Base-by-base conservation (phyloP, 768 basidiomycete genomes). In the Lentinula edodes region DNA sequence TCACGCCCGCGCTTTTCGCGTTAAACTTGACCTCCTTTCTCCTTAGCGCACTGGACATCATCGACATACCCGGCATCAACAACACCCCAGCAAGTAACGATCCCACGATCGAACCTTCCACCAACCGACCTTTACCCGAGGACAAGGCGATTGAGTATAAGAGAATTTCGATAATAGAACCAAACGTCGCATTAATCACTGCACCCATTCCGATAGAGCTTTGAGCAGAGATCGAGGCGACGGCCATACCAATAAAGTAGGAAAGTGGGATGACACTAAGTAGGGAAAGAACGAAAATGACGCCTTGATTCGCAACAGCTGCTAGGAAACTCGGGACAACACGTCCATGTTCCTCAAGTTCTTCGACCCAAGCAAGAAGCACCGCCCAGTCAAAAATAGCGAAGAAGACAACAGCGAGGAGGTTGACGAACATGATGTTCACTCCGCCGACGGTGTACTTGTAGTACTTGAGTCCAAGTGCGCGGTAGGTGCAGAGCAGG, bases 191-290 rank as follows among this genome's bases (percentile, higher is more conserved):
- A 71, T 99, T 99, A 80, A 99, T 98, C 67, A 98, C 96, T 2
- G 97, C 97, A 65, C 97, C 97, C 94, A 98, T 97, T 6, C 97
- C 97, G 63, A 99, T 99, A 1, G 91, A 94, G 0, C 93, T 95
- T 70, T 98, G 97, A 0, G 97, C 97, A n/a, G 91, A 93, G 68
- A 99, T 98, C 48, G 92, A 95, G 2, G 97, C 97, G 63, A 99
- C 97, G 7, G 97, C 97, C 97, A 98, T 98, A 16, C 97, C 97
- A 69, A 99, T 98, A 77, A 99, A 99, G 79, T 99, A 99, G 7
- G 92, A 95, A 18, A 99, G 81, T 0, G 97, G 97, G 65, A 99
- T 98, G 69, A 99, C 93, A 66, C 91, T 93, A 32, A 90, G 83
- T 50, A 99, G 79, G 65, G 89, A 83, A 67, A 95, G 74, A 48